Base-by-base conservation (phyloP, 1,284 basidiomycete species). In the Calocybe gambosa region DNA sequence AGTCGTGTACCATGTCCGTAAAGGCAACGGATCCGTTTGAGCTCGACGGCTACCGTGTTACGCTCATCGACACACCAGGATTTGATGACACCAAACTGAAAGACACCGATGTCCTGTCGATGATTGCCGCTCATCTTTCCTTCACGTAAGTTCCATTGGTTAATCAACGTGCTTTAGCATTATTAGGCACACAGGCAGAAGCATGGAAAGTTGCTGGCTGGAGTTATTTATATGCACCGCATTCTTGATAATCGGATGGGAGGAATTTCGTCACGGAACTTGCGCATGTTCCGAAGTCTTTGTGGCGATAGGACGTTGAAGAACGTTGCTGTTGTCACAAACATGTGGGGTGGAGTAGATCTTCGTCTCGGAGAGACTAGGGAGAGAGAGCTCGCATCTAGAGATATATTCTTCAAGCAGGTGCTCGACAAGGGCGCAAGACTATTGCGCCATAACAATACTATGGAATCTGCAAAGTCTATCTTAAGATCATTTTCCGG, bases 201-300 rank as follows among this genome's bases (percentile, higher is more conserved):
- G 49, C 60, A 66, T 37, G 69, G 67, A 21, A 55, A 53, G 43
- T 70, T 66, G 42, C 62, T 79, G 16, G 63, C 68, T 2, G 77
- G 77, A 0, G 65, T 79, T 55, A 68, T 79, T 39, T 79, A 78
- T 59, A 64, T 77, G 61, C 76, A 79, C 51, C 68, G 73, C 4
- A 79, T 79, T 50, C 68, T 73, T 41, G 77, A 78, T 52, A 62
- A 67, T 57, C 61, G 74, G 19, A 66, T 79, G 55, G 72, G 71
- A 33, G 75, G 76, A 21, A 71, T 71, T 19, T 72, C 73, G n/a
- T 63, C 64, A 18, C 69, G 72, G 37, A 78, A 73, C 56, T 75
- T 78, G 47, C 62, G 62, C 33, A 67, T 77, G 58, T 76, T 78
- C 58, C 62, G 71, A 37, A 67, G 70, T 46, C 62, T 79, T 8